Conservation (phyloP, 2,329 filamentous ascomycete genomes). For the Emmonsiellopsis sp. region DNA sequence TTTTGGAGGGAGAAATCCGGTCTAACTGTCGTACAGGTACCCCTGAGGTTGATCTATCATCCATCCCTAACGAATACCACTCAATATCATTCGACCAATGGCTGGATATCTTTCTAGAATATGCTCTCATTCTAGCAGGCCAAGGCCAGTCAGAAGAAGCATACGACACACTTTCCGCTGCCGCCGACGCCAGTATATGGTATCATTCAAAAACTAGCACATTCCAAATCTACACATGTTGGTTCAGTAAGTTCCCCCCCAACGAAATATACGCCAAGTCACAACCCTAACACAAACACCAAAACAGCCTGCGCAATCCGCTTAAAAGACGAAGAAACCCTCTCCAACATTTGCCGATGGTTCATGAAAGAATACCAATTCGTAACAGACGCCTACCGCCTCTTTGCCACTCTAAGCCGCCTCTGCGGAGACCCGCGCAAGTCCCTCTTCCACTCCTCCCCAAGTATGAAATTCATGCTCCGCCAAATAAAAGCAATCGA, state of each 20-base stretch:
- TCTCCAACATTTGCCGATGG: constrained; percentile 66
- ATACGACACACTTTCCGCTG: constrained; percentile 71
- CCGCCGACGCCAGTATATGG: constrained; percentile 74
- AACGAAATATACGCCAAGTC: background rate
- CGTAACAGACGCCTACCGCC: constrained; percentile 70
- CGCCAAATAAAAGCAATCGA: constrained; percentile 89
- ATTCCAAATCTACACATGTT: constrained; percentile 67
- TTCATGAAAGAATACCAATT: constrained; percentile 77
- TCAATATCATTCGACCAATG: constrained; percentile 75
- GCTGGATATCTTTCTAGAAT: constrained; percentile 85
- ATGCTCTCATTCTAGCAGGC: constrained; percentile 67
- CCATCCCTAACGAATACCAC: constrained; percentile 52
- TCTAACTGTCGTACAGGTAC: constrained; percentile 5
- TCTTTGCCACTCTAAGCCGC: constrained; percentile 70
- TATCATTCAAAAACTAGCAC: constrained; percentile 58
- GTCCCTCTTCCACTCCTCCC: constrained; percentile 63
- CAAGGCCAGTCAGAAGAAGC: constrained; percentile 59
- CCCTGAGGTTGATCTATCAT: constrained; percentile 7
- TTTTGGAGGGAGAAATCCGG: background rate
- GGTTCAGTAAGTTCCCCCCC: constrained; percentile 53
- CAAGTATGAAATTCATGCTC: constrained; percentile 82
- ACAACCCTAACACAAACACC: constrained; percentile 16
- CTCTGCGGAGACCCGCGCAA: constrained; percentile 58
- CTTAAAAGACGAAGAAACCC: constrained; percentile 67
- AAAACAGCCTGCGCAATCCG: constrained; percentile 66